These are phyloP conservation scores for Immersiporthe knoxdaviesiana DNA, from an alignment of 2,329 filamentous ascomycete genomes.

Conservation along the genomic window DNA sequence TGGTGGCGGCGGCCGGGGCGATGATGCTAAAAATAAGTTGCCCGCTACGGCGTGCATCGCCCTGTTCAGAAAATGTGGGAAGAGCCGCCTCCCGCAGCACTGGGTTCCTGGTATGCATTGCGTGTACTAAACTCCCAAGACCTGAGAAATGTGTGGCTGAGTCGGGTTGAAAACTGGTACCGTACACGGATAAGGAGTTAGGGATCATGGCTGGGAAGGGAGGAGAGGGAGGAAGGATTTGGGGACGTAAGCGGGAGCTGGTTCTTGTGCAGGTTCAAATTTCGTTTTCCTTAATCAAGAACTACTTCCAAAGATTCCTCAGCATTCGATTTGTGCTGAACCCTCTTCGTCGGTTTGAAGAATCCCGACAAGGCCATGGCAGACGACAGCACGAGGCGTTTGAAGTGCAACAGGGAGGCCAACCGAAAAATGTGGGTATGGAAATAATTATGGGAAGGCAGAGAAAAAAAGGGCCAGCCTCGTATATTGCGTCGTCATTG, in stretches of 20 bases:
- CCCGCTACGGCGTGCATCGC: conserved; percentile 6
- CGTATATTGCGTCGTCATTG: conserved; percentile 2
- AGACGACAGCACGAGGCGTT: neutral
- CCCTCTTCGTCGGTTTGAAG: neutral
- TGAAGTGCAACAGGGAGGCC: neutral
- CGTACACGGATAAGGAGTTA: neutral
- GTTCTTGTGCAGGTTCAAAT: neutral
- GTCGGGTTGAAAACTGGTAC: neutral
- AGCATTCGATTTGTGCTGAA: neutral
- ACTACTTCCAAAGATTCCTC: neutral
- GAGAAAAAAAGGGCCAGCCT: neutral
- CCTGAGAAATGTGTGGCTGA: conserved; percentile 12
- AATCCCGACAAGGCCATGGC: neutral
- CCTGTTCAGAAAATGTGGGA: conserved; percentile 2
- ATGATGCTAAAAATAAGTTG: conserved; percentile 1
- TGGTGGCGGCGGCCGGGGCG: neutral
- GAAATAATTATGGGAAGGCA: neutral
- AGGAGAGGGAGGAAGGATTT: neutral
- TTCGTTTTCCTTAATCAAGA: neutral
- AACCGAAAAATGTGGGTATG: neutral
- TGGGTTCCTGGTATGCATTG: conserved; percentile 13
- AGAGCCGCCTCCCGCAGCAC: conserved; percentile 1
- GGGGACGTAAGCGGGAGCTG: neutral
- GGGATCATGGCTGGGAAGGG: neutral
- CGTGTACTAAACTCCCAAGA: neutral